Evolutionary conservation across 345 rosid genomes (phyloP).

Genomic region (Erysimum cheiranthoides): DNA sequence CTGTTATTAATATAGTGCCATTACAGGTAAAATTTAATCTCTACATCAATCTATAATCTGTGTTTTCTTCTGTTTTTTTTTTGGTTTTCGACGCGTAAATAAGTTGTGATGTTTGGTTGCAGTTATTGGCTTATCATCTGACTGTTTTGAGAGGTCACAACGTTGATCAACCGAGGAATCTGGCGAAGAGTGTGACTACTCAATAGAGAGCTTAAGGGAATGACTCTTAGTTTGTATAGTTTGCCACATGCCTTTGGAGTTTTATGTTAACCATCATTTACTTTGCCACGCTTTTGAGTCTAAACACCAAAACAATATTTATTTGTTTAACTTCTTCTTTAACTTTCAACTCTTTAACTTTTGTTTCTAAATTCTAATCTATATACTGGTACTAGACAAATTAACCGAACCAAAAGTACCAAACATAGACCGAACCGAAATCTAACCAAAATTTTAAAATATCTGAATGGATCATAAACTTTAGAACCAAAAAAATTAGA

Average conservation of each 20-base stretch:
- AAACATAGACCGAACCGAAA: too few relatives aligned
- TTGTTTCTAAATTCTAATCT: too few relatives aligned
- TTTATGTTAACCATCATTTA: not conserved
- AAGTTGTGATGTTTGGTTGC: slow-evolving; percentile 29
- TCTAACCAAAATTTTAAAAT: too few relatives aligned
- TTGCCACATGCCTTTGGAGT: not conserved
- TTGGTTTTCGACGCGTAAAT: not conserved
- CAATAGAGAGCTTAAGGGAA: slow-evolving; percentile 47
- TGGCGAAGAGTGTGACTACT: slow-evolving; percentile 88
- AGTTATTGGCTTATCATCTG: slow-evolving; percentile 90
- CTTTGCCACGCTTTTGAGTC: slow-evolving; percentile 9
- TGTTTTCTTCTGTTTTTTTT: not conserved
- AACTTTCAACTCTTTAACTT: not conserved
- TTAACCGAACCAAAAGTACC: too few relatives aligned
- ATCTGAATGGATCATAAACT: too few relatives aligned
- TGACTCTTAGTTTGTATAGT: slow-evolving; percentile 36
- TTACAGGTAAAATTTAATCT: slow-evolving; percentile 64
- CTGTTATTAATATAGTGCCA: slow-evolving; percentile 81
- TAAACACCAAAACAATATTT: not conserved
- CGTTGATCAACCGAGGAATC: slow-evolving; percentile 93
- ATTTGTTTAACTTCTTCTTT: too few relatives aligned
- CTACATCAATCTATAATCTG: not conserved
- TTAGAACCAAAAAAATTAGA: too few relatives aligned
- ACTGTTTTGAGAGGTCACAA: slow-evolving; percentile 84
- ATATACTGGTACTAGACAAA: too few relatives aligned